Conservation (phyloP, 441 rosid genomes). For the Corymbia citriodora region DNA sequence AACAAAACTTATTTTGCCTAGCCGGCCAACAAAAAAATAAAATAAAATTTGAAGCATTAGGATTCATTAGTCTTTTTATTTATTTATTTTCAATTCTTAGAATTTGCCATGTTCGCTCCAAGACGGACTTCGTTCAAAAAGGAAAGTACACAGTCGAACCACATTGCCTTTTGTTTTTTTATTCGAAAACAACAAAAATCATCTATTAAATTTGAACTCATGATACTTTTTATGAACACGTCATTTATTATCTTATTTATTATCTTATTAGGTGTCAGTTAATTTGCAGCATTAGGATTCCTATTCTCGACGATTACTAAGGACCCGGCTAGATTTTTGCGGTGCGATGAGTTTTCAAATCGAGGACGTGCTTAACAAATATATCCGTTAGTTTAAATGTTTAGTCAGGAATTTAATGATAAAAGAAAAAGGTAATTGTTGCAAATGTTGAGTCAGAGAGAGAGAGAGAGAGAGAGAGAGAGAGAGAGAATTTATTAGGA, state of each 20-base stretch:
- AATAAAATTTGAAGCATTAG: background rate
- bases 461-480: background rate
- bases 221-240: background rate
- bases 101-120: background rate
- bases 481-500: background rate
- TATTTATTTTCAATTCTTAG: background rate
- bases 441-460: background rate
- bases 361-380: background rate
- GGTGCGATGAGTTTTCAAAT: background rate
- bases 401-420: background rate
- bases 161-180: background rate
- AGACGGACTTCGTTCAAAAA: background rate
- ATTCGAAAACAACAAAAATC: background rate
- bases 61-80: background rate
- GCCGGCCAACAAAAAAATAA: background rate
- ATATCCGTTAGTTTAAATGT: background rate
- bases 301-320: background rate
- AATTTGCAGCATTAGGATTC: background rate
- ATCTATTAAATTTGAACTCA: background rate
- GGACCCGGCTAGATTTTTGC: background rate
- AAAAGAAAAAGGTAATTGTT: background rate
- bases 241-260: background rate
- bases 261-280: no score
- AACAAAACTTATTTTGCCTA: background rate
- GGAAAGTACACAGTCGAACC: background rate